Evolutionary conservation across 2,329 filamentous ascomycete species (phyloP).

Genomic region (Amylocarpus encephaloides): DNA sequence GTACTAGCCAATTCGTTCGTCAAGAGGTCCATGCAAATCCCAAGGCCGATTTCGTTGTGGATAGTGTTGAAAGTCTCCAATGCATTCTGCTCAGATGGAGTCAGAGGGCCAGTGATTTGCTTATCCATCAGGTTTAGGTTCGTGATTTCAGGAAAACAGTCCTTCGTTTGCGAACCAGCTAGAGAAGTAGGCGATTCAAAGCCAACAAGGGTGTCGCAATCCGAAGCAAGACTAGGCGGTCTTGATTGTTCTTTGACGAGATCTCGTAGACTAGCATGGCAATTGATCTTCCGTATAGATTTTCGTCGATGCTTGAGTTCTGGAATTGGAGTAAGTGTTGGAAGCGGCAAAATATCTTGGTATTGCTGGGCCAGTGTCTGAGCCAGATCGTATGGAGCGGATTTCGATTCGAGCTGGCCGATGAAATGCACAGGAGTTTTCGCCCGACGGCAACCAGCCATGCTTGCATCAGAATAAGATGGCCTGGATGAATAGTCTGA

Average conservation of each 20-base stretch:
- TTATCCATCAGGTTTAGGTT: conserved; percentile 3
- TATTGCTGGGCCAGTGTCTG: conserved; percentile 23
- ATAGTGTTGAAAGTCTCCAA: not conserved
- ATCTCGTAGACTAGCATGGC: conserved; percentile 25
- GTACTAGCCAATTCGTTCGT: conserved; percentile 23
- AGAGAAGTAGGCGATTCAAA: conserved; percentile 11
- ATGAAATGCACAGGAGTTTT: conserved; percentile 28
- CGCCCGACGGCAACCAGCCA: conserved; percentile 4
- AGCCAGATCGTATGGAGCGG: conserved; percentile 14
- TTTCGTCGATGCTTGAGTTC: conserved; percentile 4
- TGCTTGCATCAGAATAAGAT: not conserved
- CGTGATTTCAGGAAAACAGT: conserved; percentile 5
- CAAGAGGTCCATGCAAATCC: conserved; percentile 26
- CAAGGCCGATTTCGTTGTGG: conserved; percentile 22
- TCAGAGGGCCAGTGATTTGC: not conserved
- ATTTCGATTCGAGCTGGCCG: conserved; percentile 24
- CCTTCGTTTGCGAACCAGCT: conserved; percentile 7
- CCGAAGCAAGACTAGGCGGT: conserved; percentile 3
- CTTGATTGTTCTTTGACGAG: conserved; percentile 18
- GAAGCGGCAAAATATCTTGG: conserved; percentile 16
- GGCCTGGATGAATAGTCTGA: not conserved
- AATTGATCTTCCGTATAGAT: conserved; percentile 27
- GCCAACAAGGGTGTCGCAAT: conserved; percentile 21
- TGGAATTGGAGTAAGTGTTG: conserved; percentile 6
- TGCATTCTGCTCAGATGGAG: not conserved